Evolutionary conservation across 2,329 filamentous ascomycete genomes (phyloP), one percentile per base, ranked within the genome.

Genomic region (Venturia oleaginea): DNA sequence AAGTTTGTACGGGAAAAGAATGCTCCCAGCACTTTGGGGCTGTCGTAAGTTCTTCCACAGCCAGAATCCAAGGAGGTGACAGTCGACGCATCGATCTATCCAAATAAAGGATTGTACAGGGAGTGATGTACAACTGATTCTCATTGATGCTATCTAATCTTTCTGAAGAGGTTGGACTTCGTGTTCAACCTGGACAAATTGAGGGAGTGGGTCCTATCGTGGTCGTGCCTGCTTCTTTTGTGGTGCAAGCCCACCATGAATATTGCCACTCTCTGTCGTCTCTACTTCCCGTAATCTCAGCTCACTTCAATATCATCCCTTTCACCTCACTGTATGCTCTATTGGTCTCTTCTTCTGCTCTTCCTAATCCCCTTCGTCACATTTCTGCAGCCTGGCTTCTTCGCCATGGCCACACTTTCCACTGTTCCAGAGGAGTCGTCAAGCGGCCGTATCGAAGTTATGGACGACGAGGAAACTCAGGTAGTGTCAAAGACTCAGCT

Each of bases 351-450:
- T 13, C 17, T 55, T n/a, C 30, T 55, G 27, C 15, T 55, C 11
- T 30, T 57, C 6, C 27, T 57, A 2, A n/a, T 57, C 51, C 27
- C 15, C 13, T 27, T 57, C 3, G 30, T 57, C 30, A 34, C 51
- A 4, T 51, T 51, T 27, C 46, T 51, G 22, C 46, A 34, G 51
- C 51, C 51, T 34, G 51, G 51, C 51, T 57, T 57, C 51, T 34
- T 57, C 30, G 30, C 51, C 51, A 57, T 57, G 51, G 51, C 51
- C 51, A 57, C 51, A 6, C 51, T 60, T 27, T 42, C 59, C 1
- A 37, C 37, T 8, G 43, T 60, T 10, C 7, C 19, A 17, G 59
- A 60, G 27, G 59, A 43, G 22, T 42, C 37, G 34, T 42, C 59
- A 15, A 22, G n/a, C 34, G 59, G 30, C 17, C 51, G 27, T 40